Base-by-base conservation (phyloP, 331 rosid species). In the Quercus lobata region DNA sequence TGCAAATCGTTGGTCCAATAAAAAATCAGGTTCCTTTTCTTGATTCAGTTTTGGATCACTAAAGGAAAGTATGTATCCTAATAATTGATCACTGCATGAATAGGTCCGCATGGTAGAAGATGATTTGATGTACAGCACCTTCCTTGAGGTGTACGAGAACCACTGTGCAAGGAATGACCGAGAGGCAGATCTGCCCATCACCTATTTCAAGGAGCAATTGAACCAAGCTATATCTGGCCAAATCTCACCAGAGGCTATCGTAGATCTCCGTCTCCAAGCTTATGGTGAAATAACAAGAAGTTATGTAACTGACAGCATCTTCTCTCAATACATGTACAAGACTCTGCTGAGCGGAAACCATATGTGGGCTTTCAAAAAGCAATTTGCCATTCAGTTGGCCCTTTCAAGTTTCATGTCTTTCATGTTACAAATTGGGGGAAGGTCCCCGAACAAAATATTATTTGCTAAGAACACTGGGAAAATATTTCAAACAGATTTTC, bases 101-200 rank as follows among this genome's bases (percentile, higher is more conserved):
- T 85, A 96, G 99, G 99, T 96, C 56, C 99, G 98, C 81, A 89
- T 96, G 99, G 99, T 96, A 63, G 99, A 96, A 87, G 99, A 96
- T 83, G 99, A 96, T 88, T 85, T 96, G 85, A 90, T 96, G 99
- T 96, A 93, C 83, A 96, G 96, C 89, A 93, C 99, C 75, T 93
- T 93, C 89, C 99, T 96, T 77, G 99, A 96, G 93, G 99, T 96
- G 79, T 96, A 96, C 70, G 99, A 96, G 87, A 96, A 96, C 76
- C 98, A 96, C 81, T 96, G 99, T 85, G 94, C 99, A 35, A 92
- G 99, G 81, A 93, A 93, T 76, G 95, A 93, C 81, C 90, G 90
- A 24, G 99, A 93, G 90, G 98, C 99, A 30, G 99, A 96, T 88
- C 94, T 78, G 83, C 99, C 99, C 5, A 96, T 96, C 74, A 92